A percentile compares a stretch with the other conserved stretches of the same genome.
Conservation (phyloP, 352 stramenopile species). For the Thraustochytrium striatum region DNA sequence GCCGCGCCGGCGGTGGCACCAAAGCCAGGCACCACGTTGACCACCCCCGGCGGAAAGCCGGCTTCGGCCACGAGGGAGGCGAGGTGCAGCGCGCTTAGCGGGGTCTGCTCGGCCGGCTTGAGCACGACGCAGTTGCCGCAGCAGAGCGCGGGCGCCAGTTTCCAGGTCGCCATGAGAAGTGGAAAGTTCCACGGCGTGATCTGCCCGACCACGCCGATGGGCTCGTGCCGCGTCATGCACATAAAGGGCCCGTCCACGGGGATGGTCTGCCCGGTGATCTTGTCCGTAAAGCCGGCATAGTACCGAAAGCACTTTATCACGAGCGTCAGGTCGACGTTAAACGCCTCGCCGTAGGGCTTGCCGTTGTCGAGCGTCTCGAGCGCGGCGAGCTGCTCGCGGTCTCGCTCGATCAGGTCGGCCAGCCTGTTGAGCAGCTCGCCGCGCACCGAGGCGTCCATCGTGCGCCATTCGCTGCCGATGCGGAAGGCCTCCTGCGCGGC, state of each 20-base stretch:
- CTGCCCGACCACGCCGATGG: conserved; percentile 45
- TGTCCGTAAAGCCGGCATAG: conserved; percentile 58
- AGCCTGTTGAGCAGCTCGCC: conserved; percentile 56
- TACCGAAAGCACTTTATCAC: conserved; percentile 56
- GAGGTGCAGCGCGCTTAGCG: conserved; percentile 57
- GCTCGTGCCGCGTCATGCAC: conserved; percentile 57
- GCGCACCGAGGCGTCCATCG: conserved; percentile 57
- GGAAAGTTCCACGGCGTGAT: conserved; percentile 75
- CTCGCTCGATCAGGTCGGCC: conserved; percentile 55
- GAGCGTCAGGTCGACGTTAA: conserved; percentile 57
- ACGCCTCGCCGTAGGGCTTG: conserved; percentile 56
- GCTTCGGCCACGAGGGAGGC: conserved; percentile 58
- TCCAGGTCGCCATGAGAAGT: conserved; percentile 64
- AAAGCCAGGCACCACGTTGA: conserved; percentile 61
- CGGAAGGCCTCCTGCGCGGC: conserved; percentile 68
- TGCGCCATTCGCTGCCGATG: conserved; percentile 62
- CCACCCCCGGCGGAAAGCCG: conserved; percentile 61
- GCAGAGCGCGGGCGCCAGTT: conserved; percentile 63
- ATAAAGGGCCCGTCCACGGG: conserved; percentile 58
- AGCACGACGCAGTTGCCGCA: conserved; percentile 85
- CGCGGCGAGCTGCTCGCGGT: conserved; percentile 54
- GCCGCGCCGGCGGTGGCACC: conserved; percentile 55
- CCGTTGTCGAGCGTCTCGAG: conserved; percentile 61
- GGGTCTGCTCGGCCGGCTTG: conserved; percentile 78
- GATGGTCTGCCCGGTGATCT: conserved; percentile 58